Percentiles rank a stretch among this genome's conserved stretches.
These are phyloP conservation scores for Ottelia alismoides DNA, from an alignment of 106 monocot genomes.

Conservation along the genomic window DNA sequence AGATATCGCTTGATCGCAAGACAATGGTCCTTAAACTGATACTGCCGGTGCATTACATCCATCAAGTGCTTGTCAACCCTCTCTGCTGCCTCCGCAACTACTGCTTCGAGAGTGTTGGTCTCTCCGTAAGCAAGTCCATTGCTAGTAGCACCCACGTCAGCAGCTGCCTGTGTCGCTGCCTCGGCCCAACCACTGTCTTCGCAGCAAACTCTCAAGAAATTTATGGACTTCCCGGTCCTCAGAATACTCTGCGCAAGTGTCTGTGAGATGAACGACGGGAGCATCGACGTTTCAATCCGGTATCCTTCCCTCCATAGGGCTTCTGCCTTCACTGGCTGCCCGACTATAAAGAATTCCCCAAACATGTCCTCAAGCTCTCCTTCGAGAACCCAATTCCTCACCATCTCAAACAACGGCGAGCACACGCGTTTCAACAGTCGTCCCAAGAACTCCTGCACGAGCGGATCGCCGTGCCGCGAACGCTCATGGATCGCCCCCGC, in stretches of 20 bases:
- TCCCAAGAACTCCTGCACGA: conserved; percentile 87
- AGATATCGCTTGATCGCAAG: conserved; percentile 86
- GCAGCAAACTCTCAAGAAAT: conserved; percentile 93
- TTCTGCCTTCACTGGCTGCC: conserved; percentile 79
- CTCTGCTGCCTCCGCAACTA: conserved; percentile 79
- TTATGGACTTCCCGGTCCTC: conserved; percentile 94
- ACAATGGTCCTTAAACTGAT: conserved; percentile 88
- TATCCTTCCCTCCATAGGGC: conserved; percentile 94
- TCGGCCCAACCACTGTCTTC: conserved; percentile 91
- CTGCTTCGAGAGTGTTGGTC: conserved; percentile 63
- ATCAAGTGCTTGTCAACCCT: conserved; percentile 80
- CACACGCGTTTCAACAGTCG: conserved; percentile 68
- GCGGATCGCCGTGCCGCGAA: conserved; percentile 74
- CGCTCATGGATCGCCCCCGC: conserved; percentile 75
- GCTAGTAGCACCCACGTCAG: conserved; percentile 70
- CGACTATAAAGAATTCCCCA: conserved; percentile 71
- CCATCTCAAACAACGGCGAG: conserved; percentile 94
- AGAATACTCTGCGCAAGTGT: conserved; percentile 73
- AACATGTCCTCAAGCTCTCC: conserved; percentile 88
- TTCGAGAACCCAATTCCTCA: conserved; percentile 82
- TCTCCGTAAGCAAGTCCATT: conserved; percentile 85
- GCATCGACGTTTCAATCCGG: conserved; percentile 67
- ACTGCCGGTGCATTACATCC: conserved; percentile 62
- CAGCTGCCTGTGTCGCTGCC: conserved; percentile 59
- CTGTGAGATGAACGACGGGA: conserved; percentile 82